A percentile compares a stretch with the other conserved stretches of the same genome.
phyloP scores from a whole-genome alignment of 805 yeast species.

The Nakazawaea sp. region DNA sequence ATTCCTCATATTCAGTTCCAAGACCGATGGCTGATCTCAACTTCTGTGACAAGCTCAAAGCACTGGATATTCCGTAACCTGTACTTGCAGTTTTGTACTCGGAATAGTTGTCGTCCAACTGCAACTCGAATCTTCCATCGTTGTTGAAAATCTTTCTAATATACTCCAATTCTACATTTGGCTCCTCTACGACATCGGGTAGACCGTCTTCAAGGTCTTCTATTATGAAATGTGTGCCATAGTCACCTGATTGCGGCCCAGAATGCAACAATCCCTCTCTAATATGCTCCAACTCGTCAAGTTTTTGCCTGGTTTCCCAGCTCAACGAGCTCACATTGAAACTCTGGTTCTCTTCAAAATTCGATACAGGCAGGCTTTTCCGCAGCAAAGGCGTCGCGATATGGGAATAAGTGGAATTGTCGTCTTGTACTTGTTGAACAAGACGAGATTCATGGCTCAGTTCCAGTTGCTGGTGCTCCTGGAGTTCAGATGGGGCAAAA shows the following conservation, averaged over 20 bases:
- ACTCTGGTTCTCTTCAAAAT: conserved; percentile 1
- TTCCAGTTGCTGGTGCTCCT: no score
- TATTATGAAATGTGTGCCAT: conserved; percentile 11
- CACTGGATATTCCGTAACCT: neutral
- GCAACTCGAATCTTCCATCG: conserved; percentile 9
- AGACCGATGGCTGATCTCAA: conserved; percentile 3
- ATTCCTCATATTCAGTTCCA: neutral
- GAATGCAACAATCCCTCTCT: no score
- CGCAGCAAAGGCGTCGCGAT: conserved; percentile 1
- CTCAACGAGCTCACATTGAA: conserved; percentile 8
- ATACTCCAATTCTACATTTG: conserved; percentile 10
- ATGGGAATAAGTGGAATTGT: conserved; percentile 19
- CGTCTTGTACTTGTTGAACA: no score
- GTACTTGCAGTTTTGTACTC: neutral
- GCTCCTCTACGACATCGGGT: conserved; percentile 1
- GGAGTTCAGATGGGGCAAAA: no score
- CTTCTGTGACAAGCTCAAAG: conserved; percentile 3
- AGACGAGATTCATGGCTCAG: no score
- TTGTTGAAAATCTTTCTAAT: conserved; percentile 10
- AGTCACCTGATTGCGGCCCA: no score
- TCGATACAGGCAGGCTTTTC: neutral
- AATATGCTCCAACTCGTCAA: no score
- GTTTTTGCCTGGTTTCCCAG: no score
- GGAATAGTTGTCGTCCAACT: neutral
- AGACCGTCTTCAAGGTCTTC: neutral